Evolutionary conservation across 2,329 filamentous ascomycete species (phyloP).

Genomic region (Neofusicoccum cordaticola): DNA sequence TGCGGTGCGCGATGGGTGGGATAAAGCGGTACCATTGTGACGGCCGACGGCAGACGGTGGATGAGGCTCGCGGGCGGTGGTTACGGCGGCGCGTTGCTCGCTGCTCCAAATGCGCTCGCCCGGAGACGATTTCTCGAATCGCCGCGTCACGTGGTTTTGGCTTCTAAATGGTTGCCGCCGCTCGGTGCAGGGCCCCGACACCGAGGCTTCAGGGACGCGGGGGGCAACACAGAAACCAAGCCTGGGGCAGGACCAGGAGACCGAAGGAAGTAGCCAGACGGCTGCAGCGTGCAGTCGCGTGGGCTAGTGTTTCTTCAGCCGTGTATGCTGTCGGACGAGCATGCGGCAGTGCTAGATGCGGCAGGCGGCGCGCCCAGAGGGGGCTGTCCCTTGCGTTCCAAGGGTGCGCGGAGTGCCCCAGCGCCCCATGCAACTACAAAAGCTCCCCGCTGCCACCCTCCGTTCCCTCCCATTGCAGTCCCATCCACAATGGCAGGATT

Average conservation of each 20-base stretch:
- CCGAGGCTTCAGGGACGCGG: not conserved
- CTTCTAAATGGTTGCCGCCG: not conserved
- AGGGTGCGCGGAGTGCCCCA: conserved; percentile 4
- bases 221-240: not conserved
- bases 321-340: not conserved
- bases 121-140: conserved; percentile 3
- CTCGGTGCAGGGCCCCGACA: not conserved
- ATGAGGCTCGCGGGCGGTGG: not conserved
- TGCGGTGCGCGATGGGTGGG: not conserved
- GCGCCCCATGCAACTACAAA: not conserved
- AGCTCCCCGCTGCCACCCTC: conserved; percentile 1
- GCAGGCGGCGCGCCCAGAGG: not conserved
- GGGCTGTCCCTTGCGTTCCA: conserved; percentile 15
- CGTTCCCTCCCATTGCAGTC: conserved; percentile 7
- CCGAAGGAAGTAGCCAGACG: not conserved
- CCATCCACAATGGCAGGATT: conserved; percentile 67
- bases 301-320: not conserved
- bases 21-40: not conserved
- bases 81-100: not conserved
- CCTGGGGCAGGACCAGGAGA: not conserved
- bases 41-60: not conserved
- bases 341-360: not conserved
- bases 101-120: not conserved
- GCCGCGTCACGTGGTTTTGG: conserved; percentile 3
- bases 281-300: not conserved